Conservation (phyloP, 306 rosid species). For the Astragalus membranaceus region DNA sequence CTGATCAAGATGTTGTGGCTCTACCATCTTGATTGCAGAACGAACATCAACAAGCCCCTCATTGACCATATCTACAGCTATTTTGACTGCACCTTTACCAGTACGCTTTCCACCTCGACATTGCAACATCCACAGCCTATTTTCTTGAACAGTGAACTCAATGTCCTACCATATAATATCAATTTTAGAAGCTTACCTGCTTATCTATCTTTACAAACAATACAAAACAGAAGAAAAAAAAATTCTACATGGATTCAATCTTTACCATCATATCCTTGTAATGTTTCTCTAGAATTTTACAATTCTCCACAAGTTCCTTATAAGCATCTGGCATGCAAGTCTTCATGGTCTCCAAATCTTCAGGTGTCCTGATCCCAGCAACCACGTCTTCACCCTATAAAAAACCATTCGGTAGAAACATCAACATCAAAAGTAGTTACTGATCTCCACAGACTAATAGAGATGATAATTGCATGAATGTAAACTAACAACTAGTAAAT, state of each 20-base stretch:
- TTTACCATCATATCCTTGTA: slow-evolving; percentile 98
- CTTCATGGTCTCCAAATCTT: slow-evolving; percentile 76
- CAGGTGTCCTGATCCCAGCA: slow-evolving; percentile 96
- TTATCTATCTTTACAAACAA: background rate
- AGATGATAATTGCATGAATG: slow-evolving; percentile 6
- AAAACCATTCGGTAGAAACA: slow-evolving; percentile 13
- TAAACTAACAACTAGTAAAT: slow-evolving; percentile 15
- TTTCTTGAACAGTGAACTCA: slow-evolving; percentile 97
- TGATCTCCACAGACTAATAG: background rate
- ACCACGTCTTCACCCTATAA: slow-evolving; percentile 97
- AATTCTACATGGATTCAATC: background rate
- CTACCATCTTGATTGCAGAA: slow-evolving; percentile 84
- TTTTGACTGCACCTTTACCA: slow-evolving; percentile 87
- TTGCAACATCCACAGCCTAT: slow-evolving; percentile 97
- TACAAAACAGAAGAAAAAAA: background rate
- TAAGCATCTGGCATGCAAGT: slow-evolving; percentile 87
- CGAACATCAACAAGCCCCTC: slow-evolving; percentile 76
- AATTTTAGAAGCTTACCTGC: background rate
- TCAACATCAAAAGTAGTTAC: background rate
- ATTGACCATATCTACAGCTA: slow-evolving; percentile 84
- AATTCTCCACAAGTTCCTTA: slow-evolving; percentile 82
- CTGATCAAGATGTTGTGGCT: slow-evolving; percentile 92
- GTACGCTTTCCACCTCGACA: slow-evolving; percentile 91
- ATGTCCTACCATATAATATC: slow-evolving; percentile 53
- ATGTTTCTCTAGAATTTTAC: slow-evolving; percentile 82